Evolutionary conservation across 225 moss, liverwort and hornwort species (phyloP).

Genomic region (Asterella californica): DNA sequence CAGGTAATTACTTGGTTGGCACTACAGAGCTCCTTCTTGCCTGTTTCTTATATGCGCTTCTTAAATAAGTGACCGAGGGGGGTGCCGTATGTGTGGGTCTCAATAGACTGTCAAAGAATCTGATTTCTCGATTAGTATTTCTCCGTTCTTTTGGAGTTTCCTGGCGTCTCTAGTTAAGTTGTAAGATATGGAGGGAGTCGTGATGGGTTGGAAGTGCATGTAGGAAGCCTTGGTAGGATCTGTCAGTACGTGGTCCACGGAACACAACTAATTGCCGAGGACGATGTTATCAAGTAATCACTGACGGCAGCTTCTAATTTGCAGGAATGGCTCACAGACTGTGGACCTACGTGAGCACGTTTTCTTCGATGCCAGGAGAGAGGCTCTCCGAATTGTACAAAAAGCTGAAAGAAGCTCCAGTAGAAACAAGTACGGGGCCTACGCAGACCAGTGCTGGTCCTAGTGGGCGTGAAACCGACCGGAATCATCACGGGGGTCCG

Average conservation of each 20-base stretch:
- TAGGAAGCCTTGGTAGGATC: too few relatives aligned
- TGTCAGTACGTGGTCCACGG: too few relatives aligned
- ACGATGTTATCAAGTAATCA: neutral
- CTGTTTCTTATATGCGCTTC: too few relatives aligned
- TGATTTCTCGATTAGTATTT: too few relatives aligned
- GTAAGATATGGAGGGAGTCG: neutral
- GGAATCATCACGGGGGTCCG: conserved; percentile 50
- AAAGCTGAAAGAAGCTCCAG: conserved; percentile 57
- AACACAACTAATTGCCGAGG: neutral
- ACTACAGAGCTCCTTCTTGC: too few relatives aligned
- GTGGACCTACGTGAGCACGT: conserved; percentile 96
- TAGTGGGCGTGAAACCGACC: conserved; percentile 54
- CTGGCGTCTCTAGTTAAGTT: neutral
- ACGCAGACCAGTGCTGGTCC: conserved; percentile 39
- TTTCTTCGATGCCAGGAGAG: conserved; percentile 79
- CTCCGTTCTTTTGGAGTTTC: too few relatives aligned
- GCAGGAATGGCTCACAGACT: conserved; percentile 93
- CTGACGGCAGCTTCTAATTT: neutral
- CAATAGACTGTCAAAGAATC: too few relatives aligned
- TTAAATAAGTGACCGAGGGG: too few relatives aligned
- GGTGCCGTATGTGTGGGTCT: too few relatives aligned
- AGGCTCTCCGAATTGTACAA: conserved; percentile 84
- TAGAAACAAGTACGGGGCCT: conserved; percentile 39
- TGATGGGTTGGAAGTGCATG: neutral
- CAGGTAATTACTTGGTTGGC: too few relatives aligned